Base-by-base conservation (phyloP, 768 basidiomycete genomes). In the Sporobolomyces roseus region DNA sequence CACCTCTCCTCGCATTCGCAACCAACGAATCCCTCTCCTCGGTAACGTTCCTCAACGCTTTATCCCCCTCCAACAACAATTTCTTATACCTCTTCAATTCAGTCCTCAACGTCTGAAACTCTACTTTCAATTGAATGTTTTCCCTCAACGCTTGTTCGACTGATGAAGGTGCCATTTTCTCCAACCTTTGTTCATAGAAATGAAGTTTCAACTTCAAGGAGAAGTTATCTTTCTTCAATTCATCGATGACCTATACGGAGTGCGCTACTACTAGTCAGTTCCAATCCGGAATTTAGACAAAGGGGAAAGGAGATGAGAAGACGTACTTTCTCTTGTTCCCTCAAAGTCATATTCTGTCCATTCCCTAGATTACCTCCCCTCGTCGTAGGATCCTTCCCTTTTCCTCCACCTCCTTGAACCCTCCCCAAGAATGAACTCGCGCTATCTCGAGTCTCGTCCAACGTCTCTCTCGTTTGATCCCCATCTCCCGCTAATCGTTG, bases 201-300 rank as follows among this genome's bases (percentile, higher is more conserved):
- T 96, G 92, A 4, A 97, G 90, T 66, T 92, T 90, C 59, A 98
- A 84, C 79, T 97, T 96, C 77, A 99, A 87, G 76, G 88, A 88
- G 78, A 98, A 97, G 82, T 94, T 94, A 78, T 98, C 93, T 78
- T 93, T 96, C 81, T 94, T 93, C 75, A 93, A 85, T 70, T 86
- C 87, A 80, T 98, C 92, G 77, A 96, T 91, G 78, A 93, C 90
- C 93, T 98, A 75, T 29, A 45, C 30, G n/a, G 38, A 66, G 13
- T 33, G 23, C 27, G 3, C 4, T 7, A 2, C 2, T 27, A 27
- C 35, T 16, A n/a, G 21, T 23, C 55, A 21, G 38, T 32, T 46
- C n/a, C 49, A 29, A 30, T 30, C 59, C 17, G 48, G 14, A 25
- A 33, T 19, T 12, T 29, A 25, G 45, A 62, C 23, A 77, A n/a